These are phyloP conservation scores for Grosmannia penicillata DNA, from an alignment of 2,329 filamentous ascomycete genomes.

Conservation along the genomic window DNA sequence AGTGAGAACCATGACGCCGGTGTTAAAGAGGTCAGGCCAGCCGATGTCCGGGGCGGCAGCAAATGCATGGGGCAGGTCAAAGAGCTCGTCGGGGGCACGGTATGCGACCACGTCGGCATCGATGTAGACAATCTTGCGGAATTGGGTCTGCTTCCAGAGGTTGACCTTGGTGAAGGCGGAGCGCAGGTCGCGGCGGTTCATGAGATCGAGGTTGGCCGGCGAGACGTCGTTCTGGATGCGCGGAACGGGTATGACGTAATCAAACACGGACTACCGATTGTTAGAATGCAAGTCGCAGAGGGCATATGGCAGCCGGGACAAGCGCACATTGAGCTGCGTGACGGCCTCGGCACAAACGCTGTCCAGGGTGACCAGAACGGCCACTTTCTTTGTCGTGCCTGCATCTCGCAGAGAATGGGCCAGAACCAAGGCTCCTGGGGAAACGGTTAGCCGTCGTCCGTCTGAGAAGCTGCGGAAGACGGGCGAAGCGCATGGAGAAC, in stretches of 20 bases:
- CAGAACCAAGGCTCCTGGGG: constrained; percentile 72
- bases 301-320: neutral
- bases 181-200: constrained; percentile 81
- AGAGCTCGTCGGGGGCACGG: constrained; percentile 83
- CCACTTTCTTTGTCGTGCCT: constrained; percentile 73
- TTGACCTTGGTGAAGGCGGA: constrained; percentile 95
- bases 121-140: constrained; percentile 83
- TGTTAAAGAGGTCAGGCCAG: constrained; percentile 97
- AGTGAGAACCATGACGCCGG: constrained; percentile 84
- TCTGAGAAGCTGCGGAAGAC: constrained; percentile 1
- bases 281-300: neutral
- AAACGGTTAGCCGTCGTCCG: neutral
- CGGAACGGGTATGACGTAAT: constrained; percentile 75
- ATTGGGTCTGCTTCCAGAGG: constrained; percentile 83
- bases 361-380: constrained; percentile 69
- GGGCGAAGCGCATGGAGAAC: constrained; percentile 3
- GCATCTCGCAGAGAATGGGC: constrained; percentile 90
- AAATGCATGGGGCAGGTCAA: constrained; percentile 46
- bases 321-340: constrained; percentile 57
- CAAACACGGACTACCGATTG: constrained; percentile 53
- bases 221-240: constrained; percentile 56
- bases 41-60: constrained; percentile 83
- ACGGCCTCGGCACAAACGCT: constrained; percentile 62
- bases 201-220: constrained; percentile 73
- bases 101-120: constrained; percentile 90